Evolutionary conservation across 2,329 filamentous ascomycete species (phyloP), one percentile per base, ranked within the genome.

Genomic region (Aspergillus caelatus): DNA sequence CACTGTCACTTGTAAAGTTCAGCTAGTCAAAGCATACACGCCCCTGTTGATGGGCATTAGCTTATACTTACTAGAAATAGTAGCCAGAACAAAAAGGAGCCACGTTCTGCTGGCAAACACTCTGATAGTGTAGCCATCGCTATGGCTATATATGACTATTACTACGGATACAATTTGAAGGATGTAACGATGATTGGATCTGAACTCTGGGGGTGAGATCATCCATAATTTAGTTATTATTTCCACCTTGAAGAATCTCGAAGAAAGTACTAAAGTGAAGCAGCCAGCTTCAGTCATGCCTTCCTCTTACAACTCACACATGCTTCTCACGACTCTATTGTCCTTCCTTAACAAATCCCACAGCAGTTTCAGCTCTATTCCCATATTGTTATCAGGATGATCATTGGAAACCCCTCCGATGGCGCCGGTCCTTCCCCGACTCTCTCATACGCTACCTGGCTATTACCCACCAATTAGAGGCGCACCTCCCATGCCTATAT

Each of bases 341-440:
- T 11, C 8, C 10, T 32, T 9, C 12, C 14, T 9, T 12, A 41
- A 23, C 46, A 43, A 54, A 28, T 54, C 6, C 26, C 14, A 21
- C 30, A 21, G 10, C 53, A 23, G 21, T 12, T 30, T 26, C 54
- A 58, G 6, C 34, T 21, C 14, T 23, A 58, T 39, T 30, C 52
- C 36, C 36, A 41, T 70, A 71, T 71, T 66, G 62, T 70, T 71
- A 71, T 62, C 66, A 65, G 60, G 56, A 67, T 67, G 64, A 57
- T 41, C 61, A 61, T 53, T 56, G 39, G 21, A 46, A 36, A 55
- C 58, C 32, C 60, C 54, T 57, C 62, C 60, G 62, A 78, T 78
- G 76, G 74, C 75, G 61, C 74, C 75, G 52, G 30, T 77, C 60
- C 57, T 60, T 58, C 60, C 62, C 64, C 71, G 69, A 63, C 73